These are phyloP conservation scores for Alternaria sp. DNA, from an alignment of 2,329 filamentous ascomycete genomes.

Conservation along the genomic window DNA sequence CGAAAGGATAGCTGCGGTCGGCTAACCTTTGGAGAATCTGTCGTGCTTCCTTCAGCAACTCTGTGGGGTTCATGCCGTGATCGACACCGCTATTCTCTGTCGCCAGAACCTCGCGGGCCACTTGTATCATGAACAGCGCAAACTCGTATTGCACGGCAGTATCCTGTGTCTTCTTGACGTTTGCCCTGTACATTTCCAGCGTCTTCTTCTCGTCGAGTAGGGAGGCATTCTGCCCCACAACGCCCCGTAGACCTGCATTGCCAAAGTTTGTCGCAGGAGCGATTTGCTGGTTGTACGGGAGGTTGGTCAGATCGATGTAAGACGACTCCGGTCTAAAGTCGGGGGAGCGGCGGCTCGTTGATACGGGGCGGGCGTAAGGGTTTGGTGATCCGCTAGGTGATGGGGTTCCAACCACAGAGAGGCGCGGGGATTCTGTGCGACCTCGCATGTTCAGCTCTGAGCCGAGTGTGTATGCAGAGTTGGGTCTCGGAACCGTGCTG, in stretches of 20 bases:
- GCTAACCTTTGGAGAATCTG: slow-evolving; percentile 85
- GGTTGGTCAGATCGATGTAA: slow-evolving; percentile 66
- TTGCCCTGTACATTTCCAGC: slow-evolving; percentile 94
- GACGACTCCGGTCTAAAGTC: slow-evolving; percentile 66
- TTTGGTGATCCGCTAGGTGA: slow-evolving; percentile 50
- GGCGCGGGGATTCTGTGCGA: slow-evolving; percentile 61
- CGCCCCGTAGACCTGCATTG: slow-evolving; percentile 78
- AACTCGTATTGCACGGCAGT: slow-evolving; percentile 93
- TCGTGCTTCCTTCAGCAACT: slow-evolving; percentile 85
- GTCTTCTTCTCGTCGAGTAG: slow-evolving; percentile 91
- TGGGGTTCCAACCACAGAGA: slow-evolving; percentile 54
- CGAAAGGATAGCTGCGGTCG: slow-evolving; percentile 91
- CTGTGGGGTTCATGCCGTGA: slow-evolving; percentile 57
- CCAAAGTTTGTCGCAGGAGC: slow-evolving; percentile 71
- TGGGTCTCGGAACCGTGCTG: slow-evolving; percentile 70
- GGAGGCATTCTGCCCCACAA: slow-evolving; percentile 87
- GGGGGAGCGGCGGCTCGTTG: slow-evolving; percentile 62
- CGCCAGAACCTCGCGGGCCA: slow-evolving; percentile 73
- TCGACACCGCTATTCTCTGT: slow-evolving; percentile 35
- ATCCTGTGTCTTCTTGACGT: slow-evolving; percentile 96
- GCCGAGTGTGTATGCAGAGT: slow-evolving; percentile 75
- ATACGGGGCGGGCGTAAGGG: slow-evolving; percentile 55
- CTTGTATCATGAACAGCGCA: slow-evolving; percentile 89
- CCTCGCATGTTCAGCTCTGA: slow-evolving; percentile 72
- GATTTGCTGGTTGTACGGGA: slow-evolving; percentile 80